Conservation (phyloP, 2,329 filamentous ascomycete genomes). For the Colletotrichum theobromicola region DNA sequence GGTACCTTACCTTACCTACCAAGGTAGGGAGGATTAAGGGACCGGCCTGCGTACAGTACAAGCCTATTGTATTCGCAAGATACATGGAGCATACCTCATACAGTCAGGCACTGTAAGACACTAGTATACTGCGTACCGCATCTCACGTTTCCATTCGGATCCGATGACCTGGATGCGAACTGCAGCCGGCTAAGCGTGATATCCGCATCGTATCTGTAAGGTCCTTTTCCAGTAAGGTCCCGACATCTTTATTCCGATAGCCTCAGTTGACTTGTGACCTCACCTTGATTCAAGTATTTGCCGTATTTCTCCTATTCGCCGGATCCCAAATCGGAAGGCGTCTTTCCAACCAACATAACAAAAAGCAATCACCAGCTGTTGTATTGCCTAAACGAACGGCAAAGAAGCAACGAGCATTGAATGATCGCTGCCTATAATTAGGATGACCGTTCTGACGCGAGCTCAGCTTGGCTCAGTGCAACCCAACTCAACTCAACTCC, state of each 20-base stretch:
- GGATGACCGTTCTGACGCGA: not conserved
- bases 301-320: not conserved
- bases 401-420: not conserved
- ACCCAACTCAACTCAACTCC: not conserved
- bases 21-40: too few relatives aligned
- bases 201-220: not conserved
- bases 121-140: not conserved
- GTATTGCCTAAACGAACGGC: not conserved
- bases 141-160: not conserved
- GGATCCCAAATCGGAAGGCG: not conserved
- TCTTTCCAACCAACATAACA: not conserved
- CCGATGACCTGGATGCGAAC: not conserved
- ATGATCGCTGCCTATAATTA: not conserved
- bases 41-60: too few relatives aligned
- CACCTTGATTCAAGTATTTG: not conserved
- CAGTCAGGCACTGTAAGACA: too few relatives aligned
- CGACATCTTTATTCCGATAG: not conserved
- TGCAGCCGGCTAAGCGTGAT: not conserved
- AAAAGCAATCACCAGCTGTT: not conserved
- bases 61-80: too few relatives aligned
- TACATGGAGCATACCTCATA: too few relatives aligned
- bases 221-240: not conserved
- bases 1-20: not conserved
- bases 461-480: not conserved
- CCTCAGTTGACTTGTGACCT: not conserved